Conservation (phyloP, 2,329 filamentous ascomycete species). For the Epichloe bromicola region DNA sequence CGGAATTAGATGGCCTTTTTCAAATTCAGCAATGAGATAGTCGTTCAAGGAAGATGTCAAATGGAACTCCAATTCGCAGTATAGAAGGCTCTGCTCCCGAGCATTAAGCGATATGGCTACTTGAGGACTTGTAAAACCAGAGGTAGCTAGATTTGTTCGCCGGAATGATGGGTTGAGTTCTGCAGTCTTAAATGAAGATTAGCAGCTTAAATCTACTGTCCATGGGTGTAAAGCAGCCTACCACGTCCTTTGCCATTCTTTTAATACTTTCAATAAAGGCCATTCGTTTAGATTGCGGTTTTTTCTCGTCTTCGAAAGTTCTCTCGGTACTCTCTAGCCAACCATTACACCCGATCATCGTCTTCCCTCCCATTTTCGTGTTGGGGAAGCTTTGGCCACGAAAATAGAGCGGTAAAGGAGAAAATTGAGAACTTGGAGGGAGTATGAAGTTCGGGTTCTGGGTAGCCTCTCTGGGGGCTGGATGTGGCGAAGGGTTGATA, state of each 20-base stretch:
- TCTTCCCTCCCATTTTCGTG: conserved; percentile 32
- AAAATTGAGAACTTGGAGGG: conserved; percentile 20
- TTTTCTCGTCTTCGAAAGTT: conserved; percentile 12
- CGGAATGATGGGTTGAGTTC: conserved; percentile 19
- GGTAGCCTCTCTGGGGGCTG: neutral
- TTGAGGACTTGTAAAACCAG: conserved; percentile 10
- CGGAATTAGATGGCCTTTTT: conserved; percentile 39
- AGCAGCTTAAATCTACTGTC: conserved; percentile 4
- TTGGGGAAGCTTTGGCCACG: conserved; percentile 24
- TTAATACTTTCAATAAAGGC: conserved; percentile 33
- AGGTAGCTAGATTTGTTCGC: neutral
- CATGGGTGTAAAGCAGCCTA: conserved; percentile 16
- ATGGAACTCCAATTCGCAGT: conserved; percentile 45
- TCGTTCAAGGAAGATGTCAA: conserved; percentile 37
- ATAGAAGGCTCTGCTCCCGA: conserved; percentile 44
- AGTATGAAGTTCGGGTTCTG: neutral
- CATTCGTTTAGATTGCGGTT: conserved; percentile 23
- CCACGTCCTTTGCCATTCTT: conserved; percentile 42
- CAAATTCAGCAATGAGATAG: conserved; percentile 40
- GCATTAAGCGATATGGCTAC: conserved; percentile 38
- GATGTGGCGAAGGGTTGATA: neutral
- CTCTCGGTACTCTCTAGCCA: conserved; percentile 38
- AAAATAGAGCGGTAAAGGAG: conserved; percentile 30
- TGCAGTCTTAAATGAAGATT: conserved; percentile 12
- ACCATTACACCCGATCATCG: conserved; percentile 40